Percentiles rank a stretch among this genome's conserved stretches.
phyloP scores from a whole-genome alignment of 345 rosid species.

The Populus simonii region DNA sequence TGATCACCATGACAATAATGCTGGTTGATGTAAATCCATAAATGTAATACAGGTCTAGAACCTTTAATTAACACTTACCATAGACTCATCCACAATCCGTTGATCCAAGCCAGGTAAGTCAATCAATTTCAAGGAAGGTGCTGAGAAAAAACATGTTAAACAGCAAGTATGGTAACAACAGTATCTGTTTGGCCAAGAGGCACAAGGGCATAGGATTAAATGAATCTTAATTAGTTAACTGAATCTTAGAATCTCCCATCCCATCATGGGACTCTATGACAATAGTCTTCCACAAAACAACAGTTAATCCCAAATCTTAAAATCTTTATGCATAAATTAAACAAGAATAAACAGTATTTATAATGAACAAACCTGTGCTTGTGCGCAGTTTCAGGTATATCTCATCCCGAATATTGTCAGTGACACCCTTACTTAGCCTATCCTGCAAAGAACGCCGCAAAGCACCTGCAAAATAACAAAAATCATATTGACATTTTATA shows the following conservation, averaged over 20 bases:
- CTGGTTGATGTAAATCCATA: not conserved
- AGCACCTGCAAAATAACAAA: constrained; percentile 47
- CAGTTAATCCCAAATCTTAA: not conserved
- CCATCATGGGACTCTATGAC: not conserved
- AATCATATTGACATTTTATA: not conserved
- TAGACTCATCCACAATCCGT: constrained; percentile 75
- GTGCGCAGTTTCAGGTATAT: constrained; percentile 82
- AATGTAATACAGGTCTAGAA: not conserved
- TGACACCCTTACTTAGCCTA: constrained; percentile 78
- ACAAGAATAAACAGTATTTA: not conserved
- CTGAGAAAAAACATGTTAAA: constrained; percentile 35
- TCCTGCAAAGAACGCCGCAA: constrained; percentile 85
- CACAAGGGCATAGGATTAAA: not conserved
- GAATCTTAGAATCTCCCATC: not conserved
- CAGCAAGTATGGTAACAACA: not conserved
- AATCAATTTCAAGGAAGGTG: constrained; percentile 87
- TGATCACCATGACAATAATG: not conserved
- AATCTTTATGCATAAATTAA: not conserved
- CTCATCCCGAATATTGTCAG: constrained; percentile 81
- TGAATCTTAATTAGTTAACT: not conserved
- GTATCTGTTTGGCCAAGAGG: not conserved
- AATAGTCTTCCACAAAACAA: not conserved
- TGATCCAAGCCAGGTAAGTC: constrained; percentile 99
- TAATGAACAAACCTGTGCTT: constrained; percentile 62
- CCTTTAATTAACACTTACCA: constrained; percentile 47